Evolutionary conservation across 2,329 filamentous ascomycete genomes (phyloP).

Genomic region (Catunica adiposa): DNA sequence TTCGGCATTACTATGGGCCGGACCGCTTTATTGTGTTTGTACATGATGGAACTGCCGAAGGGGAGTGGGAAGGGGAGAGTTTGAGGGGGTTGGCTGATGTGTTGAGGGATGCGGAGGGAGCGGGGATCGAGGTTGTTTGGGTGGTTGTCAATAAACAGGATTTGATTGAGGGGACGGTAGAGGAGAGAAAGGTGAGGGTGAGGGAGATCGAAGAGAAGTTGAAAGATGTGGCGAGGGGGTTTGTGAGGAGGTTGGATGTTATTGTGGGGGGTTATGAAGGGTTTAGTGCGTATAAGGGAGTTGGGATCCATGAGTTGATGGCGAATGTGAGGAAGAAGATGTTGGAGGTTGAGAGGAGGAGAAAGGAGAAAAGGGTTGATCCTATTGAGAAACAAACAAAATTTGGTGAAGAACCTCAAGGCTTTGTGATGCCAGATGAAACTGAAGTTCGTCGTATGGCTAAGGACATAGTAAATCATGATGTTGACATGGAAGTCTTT

Average conservation of each 20-base stretch:
- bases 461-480: not conserved
- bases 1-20: not conserved
- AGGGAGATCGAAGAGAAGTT: not conserved
- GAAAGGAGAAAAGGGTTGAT: not conserved
- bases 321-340: not conserved
- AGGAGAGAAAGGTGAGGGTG: not conserved
- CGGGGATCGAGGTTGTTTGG: not conserved
- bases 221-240: not conserved
- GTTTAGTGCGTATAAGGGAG: not conserved
- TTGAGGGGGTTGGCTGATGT: not conserved
- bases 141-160: slow-evolving; percentile 7
- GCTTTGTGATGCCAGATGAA: not conserved
- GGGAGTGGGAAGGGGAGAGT: not conserved
- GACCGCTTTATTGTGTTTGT: slow-evolving; percentile 3
- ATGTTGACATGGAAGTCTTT: not conserved
- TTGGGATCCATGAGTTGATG: not conserved
- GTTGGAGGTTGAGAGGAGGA: not conserved
- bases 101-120: not conserved
- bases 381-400: not conserved
- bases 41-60: not conserved
- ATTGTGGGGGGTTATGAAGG: not conserved
- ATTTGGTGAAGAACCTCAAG: not conserved
- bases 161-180: not conserved
- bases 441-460: not conserved
- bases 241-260: not conserved